Conservation (phyloP, 345 rosid genomes). For the Eucalyptus pauciflora region DNA sequence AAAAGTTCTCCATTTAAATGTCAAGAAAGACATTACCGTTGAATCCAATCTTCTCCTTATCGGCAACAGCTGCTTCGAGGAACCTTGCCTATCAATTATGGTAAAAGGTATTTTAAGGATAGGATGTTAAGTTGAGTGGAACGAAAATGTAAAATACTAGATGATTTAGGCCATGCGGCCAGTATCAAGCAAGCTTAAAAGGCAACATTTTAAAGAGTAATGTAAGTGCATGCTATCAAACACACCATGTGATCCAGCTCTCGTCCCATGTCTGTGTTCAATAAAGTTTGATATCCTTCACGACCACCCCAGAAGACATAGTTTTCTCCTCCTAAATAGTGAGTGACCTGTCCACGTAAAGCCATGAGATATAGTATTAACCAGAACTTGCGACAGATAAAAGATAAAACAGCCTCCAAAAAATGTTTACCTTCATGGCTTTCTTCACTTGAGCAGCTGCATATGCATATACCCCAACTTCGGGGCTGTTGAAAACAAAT, state of each 20-base stretch:
- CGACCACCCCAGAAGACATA: conserved; percentile 98
- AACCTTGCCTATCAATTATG: conserved; percentile 49
- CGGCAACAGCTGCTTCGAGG: conserved; percentile 72
- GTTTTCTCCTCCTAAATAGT: conserved; percentile 93
- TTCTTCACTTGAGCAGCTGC: conserved; percentile 98
- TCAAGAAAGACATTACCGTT: conserved; percentile 29
- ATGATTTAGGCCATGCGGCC: neutral
- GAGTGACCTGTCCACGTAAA: conserved; percentile 45
- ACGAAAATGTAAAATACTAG: neutral
- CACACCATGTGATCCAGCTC: conserved; percentile 78
- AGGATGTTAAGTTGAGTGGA: neutral
- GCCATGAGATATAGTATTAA: neutral
- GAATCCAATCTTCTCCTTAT: conserved; percentile 97
- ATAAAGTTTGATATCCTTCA: conserved; percentile 87
- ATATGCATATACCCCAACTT: conserved; percentile 71
- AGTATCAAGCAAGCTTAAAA: neutral
- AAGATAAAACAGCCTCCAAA: neutral
- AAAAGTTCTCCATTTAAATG: neutral
- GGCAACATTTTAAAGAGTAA: neutral
- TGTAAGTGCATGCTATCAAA: neutral
- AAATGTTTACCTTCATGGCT: conserved; percentile 59
- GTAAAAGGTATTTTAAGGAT: neutral
- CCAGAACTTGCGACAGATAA: neutral
- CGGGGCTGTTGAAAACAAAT: conserved; percentile 29
- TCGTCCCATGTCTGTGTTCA: conserved; percentile 93